A percentile compares a stretch with the other conserved stretches of the same genome.
phyloP scores from a whole-genome alignment of 192 early-diverging fungal species.

The Umbelopsis isabellina region DNA sequence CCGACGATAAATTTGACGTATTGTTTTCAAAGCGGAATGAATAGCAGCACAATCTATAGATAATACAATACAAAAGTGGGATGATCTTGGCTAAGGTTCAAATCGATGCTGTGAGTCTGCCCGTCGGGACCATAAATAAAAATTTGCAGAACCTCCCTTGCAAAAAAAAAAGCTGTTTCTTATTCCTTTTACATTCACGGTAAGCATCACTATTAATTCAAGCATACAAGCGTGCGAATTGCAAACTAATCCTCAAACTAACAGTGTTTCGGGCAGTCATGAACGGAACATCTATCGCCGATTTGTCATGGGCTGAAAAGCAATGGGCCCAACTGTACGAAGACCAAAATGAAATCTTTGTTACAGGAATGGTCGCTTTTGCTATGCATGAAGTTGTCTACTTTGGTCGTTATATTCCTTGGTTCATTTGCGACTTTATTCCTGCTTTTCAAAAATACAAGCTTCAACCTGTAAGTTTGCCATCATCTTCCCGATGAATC shows the following conservation, averaged over 20 bases:
- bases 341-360: conserved; percentile 70
- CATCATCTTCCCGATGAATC: background rate
- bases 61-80: background rate
- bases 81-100: background rate
- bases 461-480: conserved; percentile 71
- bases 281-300: conserved; percentile 26
- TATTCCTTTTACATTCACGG: background rate
- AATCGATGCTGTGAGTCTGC: background rate
- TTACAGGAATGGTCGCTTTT: conserved; percentile 77
- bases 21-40: no score
- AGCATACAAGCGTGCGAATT: background rate
- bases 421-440: conserved; percentile 81
- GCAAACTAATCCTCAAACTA: background rate
- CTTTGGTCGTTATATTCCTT: conserved; percentile 92
- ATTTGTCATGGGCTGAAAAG: conserved; percentile 52
- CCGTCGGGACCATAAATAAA: background rate
- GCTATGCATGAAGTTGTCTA: conserved; percentile 89
- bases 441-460: conserved; percentile 87
- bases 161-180: background rate
- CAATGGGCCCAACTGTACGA: conserved; percentile 68
- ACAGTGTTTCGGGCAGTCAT: background rate
- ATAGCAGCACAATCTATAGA: no score
- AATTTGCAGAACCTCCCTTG: background rate
- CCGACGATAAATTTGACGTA: no score
- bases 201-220: background rate